Base-by-base conservation (phyloP, 176 grass and related monocot species). In the Chloris gayana region DNA sequence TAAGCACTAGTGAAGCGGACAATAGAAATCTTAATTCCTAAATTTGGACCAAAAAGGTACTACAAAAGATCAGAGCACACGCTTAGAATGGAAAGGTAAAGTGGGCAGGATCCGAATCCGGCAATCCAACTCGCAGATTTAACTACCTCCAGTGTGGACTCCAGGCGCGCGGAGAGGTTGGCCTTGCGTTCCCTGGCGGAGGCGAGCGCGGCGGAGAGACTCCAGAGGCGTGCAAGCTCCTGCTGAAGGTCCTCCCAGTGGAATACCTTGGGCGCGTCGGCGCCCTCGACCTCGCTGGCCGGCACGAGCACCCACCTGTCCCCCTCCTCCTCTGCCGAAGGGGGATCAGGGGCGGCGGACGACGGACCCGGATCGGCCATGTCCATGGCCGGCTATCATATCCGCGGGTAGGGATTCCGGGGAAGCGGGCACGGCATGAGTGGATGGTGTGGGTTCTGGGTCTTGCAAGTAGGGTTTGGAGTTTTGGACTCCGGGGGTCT, bases 201-300 rank as follows among this genome's bases (percentile, higher is more conserved):
- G 4, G 66, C 76, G 39, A 89, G 76, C 58, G 92, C 88, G 2
- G 82, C 44, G 42, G 92, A 91, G 72, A 95, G 90, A 82, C 96
- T 93, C 86, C 86, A 95, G 73, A 95, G 79, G 31, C 88, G 88
- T 6, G 92, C 92, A 47, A 99, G 90, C 70, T 98, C 96, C 84
- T 98, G 90, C 86, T 93, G 92, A 68, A 98, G 88, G 67, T 99
- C 96, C 58, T 93, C 92, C 90, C 90, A 98, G 70, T 89, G 90
- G 69, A 93, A 22, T 64, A 95, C 82, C 81, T 89, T 91, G 67
- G 95, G 95, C 17, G 53, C 65, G 21, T 91, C 77, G 25, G 39
- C 86, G 0, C 88, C 84, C 39, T 59, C 71, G 7, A 97, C 82
- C 81, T 85, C 81, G 72, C 50, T 77, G 10, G 64, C 57, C 14